A percentile compares a stretch with the other conserved stretches of the same genome.
These are phyloP conservation scores for Artemisia argyi DNA, from an alignment of 129 eudicot species.

Conservation along the genomic window DNA sequence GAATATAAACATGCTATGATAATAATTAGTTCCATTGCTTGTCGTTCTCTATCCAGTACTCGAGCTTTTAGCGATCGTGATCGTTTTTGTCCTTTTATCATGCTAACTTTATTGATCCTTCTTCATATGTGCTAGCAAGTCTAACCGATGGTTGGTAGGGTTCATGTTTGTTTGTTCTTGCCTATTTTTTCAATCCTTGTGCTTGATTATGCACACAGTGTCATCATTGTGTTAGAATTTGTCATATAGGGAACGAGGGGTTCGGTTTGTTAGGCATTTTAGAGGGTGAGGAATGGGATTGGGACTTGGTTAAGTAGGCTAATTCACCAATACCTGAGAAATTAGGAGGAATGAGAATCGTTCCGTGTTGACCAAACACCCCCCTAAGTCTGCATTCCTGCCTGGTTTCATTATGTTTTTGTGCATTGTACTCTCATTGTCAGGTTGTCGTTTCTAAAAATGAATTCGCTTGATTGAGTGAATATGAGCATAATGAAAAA, in stretches of 20 bases:
- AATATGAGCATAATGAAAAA: conserved; percentile 5
- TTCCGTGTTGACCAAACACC: no score
- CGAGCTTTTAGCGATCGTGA: background rate
- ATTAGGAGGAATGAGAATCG: no score
- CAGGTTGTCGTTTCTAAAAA: background rate
- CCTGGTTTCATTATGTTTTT: no score
- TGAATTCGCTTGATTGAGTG: background rate
- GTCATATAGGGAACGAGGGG: background rate
- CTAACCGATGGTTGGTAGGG: background rate
- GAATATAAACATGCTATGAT: conserved; percentile 6
- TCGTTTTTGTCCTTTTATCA: background rate
- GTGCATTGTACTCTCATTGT: no score
- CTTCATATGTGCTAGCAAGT: background rate
- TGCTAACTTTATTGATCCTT: background rate
- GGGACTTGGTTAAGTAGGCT: no score
- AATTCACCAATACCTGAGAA: no score
- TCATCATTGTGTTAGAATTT: background rate
- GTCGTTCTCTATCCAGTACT: background rate
- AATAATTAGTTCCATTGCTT: background rate
- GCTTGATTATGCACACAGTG: background rate
- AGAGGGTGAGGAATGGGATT: no score
- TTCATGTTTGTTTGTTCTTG: background rate
- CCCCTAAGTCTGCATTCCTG: no score
- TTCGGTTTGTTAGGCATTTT: no score
- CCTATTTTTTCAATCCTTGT: background rate